Base-by-base conservation (phyloP, 306 rosid genomes). In the Trifolium fragiferum region DNA sequence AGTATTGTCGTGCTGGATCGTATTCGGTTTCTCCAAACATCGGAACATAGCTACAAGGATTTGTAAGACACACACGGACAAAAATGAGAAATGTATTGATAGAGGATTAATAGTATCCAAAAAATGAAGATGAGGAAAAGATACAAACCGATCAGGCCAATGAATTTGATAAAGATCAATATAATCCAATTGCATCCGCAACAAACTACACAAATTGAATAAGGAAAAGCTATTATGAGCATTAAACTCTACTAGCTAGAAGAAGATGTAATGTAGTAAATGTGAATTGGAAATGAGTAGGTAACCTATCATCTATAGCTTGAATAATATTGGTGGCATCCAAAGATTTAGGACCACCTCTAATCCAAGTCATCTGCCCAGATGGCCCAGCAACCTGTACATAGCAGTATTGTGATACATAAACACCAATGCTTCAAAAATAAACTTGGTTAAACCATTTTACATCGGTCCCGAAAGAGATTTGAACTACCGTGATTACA, bases 61-160 rank as follows among this genome's bases (percentile, higher is more conserved):
- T 54, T 43, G 30, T 72, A 80, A 18, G 53, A 60, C 60, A 80
- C 32, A 32, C 13, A 6, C 3, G 25, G 30, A 20, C 10, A 20
- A 30, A 57, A 74, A 68, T 53, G 13, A 66, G 54, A 61, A 64
- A 67, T n/a, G n/a, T n/a, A n/a, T n/a, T n/a, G n/a, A n/a, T n/a
- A n/a, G n/a, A n/a, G n/a, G n/a, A n/a, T n/a, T n/a, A n/a, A n/a
- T n/a, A n/a, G n/a, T n/a, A n/a, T n/a, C n/a, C n/a, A 37, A 74
- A 20, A 30, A 8, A 4, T 21, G 15, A 69, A 85, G 38, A 20
- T 33, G 41, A 78, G 33, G 58, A 83, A 74, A 57, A 80, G 87
- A 67, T 81, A 91, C 94, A 88, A 89, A 93, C 96, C 98, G 96
- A 83, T 93, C 98, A 81, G 98, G 98, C 96, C 97, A 91, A 74